Evolutionary conservation across 2,329 filamentous ascomycete species (phyloP).

Genomic region (Fusarium tuaranense): DNA sequence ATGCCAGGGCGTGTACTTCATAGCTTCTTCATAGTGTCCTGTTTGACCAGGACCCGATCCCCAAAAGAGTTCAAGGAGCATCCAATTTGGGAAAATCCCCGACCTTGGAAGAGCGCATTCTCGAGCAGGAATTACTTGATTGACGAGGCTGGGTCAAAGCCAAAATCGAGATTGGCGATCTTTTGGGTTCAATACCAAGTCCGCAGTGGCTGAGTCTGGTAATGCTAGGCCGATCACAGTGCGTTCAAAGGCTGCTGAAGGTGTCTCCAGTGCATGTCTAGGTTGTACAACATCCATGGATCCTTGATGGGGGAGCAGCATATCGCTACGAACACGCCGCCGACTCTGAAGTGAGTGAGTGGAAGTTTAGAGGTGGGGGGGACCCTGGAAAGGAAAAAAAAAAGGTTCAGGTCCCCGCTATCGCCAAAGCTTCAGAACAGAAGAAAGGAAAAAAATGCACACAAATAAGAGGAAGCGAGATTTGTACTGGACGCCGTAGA

Average conservation of each 20-base stretch:
- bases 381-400: slow-evolving; percentile 16
- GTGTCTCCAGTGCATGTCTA: slow-evolving; percentile 21
- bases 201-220: slow-evolving; percentile 17
- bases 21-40: not conserved
- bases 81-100: slow-evolving; percentile 35
- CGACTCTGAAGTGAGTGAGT: slow-evolving; percentile 4
- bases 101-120: slow-evolving; percentile 5
- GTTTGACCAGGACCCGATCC: slow-evolving; percentile 7
- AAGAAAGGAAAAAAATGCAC: slow-evolving; percentile 5
- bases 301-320: not conserved
- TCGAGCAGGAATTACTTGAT: slow-evolving; percentile 26
- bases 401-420: slow-evolving; percentile 9
- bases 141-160: slow-evolving; percentile 22
- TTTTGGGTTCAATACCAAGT: slow-evolving; percentile 24
- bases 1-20: not conserved
- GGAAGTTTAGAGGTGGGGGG: slow-evolving; percentile 1
- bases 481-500: slow-evolving; percentile 5
- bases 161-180: slow-evolving; percentile 43
- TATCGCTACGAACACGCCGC: slow-evolving; percentile 37
- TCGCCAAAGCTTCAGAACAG: slow-evolving; percentile 20
- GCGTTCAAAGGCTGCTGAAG: slow-evolving; percentile 17
- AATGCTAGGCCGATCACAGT: slow-evolving; percentile 30
- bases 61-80: slow-evolving; percentile 15
- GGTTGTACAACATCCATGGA: slow-evolving; percentile 21
- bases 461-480: slow-evolving; percentile 2